phyloP scores from a whole-genome alignment of 2,329 filamentous ascomycete species.

The Colletotrichum zoysiae region DNA sequence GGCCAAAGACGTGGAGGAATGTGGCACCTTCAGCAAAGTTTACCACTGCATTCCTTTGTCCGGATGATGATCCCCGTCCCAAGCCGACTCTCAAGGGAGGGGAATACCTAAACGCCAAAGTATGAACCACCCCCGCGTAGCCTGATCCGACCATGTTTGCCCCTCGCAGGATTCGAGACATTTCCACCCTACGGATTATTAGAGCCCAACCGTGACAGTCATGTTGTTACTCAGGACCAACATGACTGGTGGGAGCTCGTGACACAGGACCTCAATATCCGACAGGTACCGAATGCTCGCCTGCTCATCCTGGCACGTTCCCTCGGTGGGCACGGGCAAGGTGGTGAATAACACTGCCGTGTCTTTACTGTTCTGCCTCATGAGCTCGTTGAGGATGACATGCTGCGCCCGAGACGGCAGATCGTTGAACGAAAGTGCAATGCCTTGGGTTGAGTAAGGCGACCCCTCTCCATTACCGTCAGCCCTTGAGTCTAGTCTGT shows the following conservation, averaged over 20 bases:
- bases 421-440: conserved; percentile 87
- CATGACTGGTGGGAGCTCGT: conserved; percentile 79
- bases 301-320: conserved; percentile 77
- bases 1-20: conserved; percentile 40
- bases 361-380: conserved; percentile 74
- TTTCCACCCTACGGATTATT: conserved; percentile 30
- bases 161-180: conserved; percentile 37
- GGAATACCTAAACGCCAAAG: conserved; percentile 26
- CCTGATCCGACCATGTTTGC: conserved; percentile 35
- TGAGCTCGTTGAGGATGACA: conserved; percentile 87
- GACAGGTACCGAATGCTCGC: conserved; percentile 81
- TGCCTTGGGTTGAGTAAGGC: conserved; percentile 68
- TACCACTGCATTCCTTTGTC: conserved; percentile 41
- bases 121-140: conserved; percentile 37
- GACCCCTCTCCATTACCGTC: conserved; percentile 52
- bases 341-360: conserved; percentile 88
- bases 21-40: conserved; percentile 36
- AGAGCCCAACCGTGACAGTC: conserved; percentile 86
- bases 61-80: conserved; percentile 33
- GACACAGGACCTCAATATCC: conserved; percentile 83
- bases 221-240: conserved; percentile 90
- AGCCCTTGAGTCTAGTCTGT: conserved; percentile 47
- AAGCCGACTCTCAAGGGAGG: conserved; percentile 12
- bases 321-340: conserved; percentile 82
- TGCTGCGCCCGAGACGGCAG: conserved; percentile 87